Conservation (phyloP, 1,284 basidiomycete genomes). For the Papiliotrema laurentii region DNA sequence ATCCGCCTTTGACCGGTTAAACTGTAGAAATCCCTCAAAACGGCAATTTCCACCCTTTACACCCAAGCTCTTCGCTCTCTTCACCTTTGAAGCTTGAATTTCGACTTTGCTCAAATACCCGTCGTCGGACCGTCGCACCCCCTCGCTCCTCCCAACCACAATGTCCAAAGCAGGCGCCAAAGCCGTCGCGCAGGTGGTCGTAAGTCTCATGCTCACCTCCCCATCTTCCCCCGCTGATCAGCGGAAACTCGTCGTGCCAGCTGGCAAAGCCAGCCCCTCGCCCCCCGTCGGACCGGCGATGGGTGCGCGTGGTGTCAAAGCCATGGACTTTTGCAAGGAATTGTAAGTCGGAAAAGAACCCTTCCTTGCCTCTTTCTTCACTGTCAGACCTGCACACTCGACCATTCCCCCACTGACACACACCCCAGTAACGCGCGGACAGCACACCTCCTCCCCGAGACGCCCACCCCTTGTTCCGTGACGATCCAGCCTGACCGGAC, state of each 20-base stretch:
- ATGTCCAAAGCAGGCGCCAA: constrained; percentile 6
- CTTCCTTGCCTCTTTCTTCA: background rate
- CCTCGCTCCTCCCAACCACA: background rate
- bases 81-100: too few species aligned
- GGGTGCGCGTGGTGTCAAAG: constrained; percentile 96
- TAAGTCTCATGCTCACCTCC: background rate
- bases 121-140: background rate
- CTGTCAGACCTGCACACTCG: background rate
- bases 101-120: too few species aligned
- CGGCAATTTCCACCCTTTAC: too few species aligned
- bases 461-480: constrained; percentile 86
- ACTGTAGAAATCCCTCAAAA: too few species aligned
- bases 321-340: constrained; percentile 99
- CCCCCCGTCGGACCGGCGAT: constrained; percentile 96
- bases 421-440: constrained; percentile 72
- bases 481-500: constrained; percentile 91
- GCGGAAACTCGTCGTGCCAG: constrained; percentile 81
- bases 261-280: constrained; percentile 92
- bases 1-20: too few species aligned
- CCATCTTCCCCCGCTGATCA: background rate
- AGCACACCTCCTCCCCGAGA: constrained; percentile 77
- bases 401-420: constrained; percentile 4
- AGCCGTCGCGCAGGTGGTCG: constrained; percentile 1
- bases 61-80: too few species aligned
- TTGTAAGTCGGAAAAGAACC: constrained; percentile 49